phyloP scores from a whole-genome alignment of 129 eudicot genomes.

The Ambrosia trifida region DNA sequence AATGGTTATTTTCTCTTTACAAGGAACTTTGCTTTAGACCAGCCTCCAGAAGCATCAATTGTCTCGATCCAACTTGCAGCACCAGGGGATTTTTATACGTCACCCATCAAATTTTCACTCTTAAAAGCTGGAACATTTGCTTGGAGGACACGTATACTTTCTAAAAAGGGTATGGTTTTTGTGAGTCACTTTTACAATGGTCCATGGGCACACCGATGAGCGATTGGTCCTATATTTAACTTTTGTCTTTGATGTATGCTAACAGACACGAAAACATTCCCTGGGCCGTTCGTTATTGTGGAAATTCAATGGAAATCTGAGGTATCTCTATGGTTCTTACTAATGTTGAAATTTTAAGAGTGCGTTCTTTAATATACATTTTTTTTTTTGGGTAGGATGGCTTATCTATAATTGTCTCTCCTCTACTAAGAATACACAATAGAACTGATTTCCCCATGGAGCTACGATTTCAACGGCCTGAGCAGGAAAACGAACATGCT shows the following conservation, averaged over 20 bases:
- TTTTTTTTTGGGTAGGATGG: slow-evolving; percentile 55
- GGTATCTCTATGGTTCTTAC: slow-evolving; percentile 35
- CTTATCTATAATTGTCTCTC: slow-evolving; percentile 69
- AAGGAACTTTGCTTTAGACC: slow-evolving; percentile 67
- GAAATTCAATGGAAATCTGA: slow-evolving; percentile 63
- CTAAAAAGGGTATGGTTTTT: slow-evolving; percentile 55
- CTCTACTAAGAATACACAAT: slow-evolving; percentile 70
- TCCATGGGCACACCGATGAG: slow-evolving; percentile 7
- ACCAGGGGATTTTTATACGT: slow-evolving; percentile 52
- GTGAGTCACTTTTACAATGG: slow-evolving; percentile 1
- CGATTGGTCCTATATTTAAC: slow-evolving; percentile 12
- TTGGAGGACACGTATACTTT: slow-evolving; percentile 83
- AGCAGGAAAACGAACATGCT: slow-evolving; percentile 61
- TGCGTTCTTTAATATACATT: slow-evolving; percentile 7
- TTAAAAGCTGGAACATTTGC: slow-evolving; percentile 58
- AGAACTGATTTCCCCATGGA: slow-evolving; percentile 78
- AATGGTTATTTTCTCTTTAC: slow-evolving; percentile 21
- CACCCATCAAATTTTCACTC: slow-evolving; percentile 66
- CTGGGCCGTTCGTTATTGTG: slow-evolving; percentile 79
- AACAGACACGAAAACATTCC: slow-evolving; percentile 75
- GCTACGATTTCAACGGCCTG: slow-evolving; percentile 78
- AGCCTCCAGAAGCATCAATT: slow-evolving; percentile 60
- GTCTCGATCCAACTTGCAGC: slow-evolving; percentile 64
- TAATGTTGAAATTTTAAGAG: slow-evolving; percentile 4
- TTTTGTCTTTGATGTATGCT: slow-evolving; percentile 21